These are phyloP conservation scores for Neoarthrinium moseri DNA, from an alignment of 2,329 filamentous ascomycete genomes.

Conservation along the genomic window DNA sequence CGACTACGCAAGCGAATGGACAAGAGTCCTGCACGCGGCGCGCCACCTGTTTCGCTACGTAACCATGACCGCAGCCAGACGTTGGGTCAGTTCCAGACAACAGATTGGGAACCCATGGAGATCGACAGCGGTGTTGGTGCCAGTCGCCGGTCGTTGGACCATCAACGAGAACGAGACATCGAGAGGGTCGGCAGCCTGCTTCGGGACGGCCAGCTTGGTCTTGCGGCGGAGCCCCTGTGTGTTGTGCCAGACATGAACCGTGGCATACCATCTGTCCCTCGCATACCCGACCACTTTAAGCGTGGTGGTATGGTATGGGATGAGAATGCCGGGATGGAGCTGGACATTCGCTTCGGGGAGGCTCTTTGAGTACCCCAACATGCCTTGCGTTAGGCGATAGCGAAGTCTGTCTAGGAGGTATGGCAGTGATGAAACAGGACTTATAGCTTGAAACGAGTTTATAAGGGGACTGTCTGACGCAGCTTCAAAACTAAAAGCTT, in stretches of 20 bases:
- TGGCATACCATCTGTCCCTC: slow-evolving; percentile 44
- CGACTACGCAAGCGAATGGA: slow-evolving; percentile 4
- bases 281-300: slow-evolving; percentile 41
- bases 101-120: slow-evolving; percentile 7
- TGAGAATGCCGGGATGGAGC: slow-evolving; percentile 4
- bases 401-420: too few species aligned
- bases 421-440: too few species aligned
- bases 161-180: neutral
- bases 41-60: slow-evolving; percentile 8
- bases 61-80: neutral
- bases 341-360: too few species aligned
- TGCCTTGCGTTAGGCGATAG: too few species aligned
- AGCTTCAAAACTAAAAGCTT: too few species aligned
- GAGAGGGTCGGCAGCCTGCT: slow-evolving; percentile 1
- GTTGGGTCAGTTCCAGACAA: neutral
- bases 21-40: neutral
- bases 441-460: too few species aligned
- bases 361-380: too few species aligned
- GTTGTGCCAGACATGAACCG: slow-evolving; percentile 45
- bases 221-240: slow-evolving; percentile 27
- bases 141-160: neutral
- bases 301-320: neutral
- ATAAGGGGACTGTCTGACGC: too few species aligned
- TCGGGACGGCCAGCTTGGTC: neutral
- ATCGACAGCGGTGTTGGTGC: slow-evolving; percentile 2